Base-by-base conservation (phyloP, 108 stramenopile species). In the Cyclotella cryptica region DNA sequence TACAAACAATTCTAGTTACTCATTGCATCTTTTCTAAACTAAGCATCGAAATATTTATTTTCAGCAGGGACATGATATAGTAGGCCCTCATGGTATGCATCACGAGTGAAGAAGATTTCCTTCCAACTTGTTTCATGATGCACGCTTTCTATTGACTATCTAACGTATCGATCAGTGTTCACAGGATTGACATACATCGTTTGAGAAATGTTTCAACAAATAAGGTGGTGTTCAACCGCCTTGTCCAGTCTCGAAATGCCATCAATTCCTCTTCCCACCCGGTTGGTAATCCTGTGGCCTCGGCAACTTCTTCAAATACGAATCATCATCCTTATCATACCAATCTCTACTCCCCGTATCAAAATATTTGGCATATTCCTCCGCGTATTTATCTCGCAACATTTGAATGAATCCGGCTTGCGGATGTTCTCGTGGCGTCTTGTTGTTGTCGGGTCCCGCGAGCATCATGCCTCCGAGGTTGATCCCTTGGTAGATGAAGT, bases 311-410 rank as follows among this genome's bases (percentile, higher is more conserved):
- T 93, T 88, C 69, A 92, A 68, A 82, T 90, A 93, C 30, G 90
- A 91, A 77, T 93, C 75, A 69, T 93, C 93, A 45, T 94, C 93
- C 45, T 79, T 85, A 44, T 91, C 91, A 72, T 94, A 94, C 84
- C 93, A 86, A 80, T 94, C 93, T 44, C 90, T 75, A 49, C 86
- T 84, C 13, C 80, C 84, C 18, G 85, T 85, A 47, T 86, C 84
- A 49, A 89, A 74, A 63, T 89, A 85, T 26, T 81, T 84, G 42
- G 76, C 62, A 41, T 89, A 89, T 68, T 92, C 93, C 75, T 94
- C 91, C 27, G 84, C 79, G 39, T 88, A 89, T 59, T 89, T 88
- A 24, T 94, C 88, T 49, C 74, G 64, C 30, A 94, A 67, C 58
- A 86, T 89, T 51, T 87, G 74, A 64, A 92, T 85, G 74, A 84